phyloP scores from a whole-genome alignment of 2,329 filamentous ascomycete genomes.

The Westerdykella sp. region DNA sequence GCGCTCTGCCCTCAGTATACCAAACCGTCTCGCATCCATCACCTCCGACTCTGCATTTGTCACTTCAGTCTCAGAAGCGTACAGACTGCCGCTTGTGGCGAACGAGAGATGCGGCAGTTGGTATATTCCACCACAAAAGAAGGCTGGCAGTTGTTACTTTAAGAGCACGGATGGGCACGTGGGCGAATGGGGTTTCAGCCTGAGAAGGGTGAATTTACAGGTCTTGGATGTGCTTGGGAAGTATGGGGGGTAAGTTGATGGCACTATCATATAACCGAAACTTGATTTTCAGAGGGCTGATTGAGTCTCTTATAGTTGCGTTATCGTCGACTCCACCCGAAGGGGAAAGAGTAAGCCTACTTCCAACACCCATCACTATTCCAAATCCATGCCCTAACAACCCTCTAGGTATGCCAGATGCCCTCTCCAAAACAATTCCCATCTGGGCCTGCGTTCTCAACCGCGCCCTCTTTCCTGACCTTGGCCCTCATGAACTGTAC shows the following conservation, averaged over 20 bases:
- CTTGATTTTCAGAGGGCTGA: not conserved
- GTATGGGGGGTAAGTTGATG: slow-evolving; percentile 56
- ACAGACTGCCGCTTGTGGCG: slow-evolving; percentile 66
- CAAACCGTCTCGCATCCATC: slow-evolving; percentile 78
- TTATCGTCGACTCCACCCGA: slow-evolving; percentile 89
- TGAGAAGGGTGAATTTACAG: slow-evolving; percentile 76
- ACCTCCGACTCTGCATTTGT: slow-evolving; percentile 71
- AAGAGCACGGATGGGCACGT: slow-evolving; percentile 96
- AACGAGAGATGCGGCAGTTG: slow-evolving; percentile 96
- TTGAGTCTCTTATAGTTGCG: slow-evolving; percentile 46
- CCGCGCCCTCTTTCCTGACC: slow-evolving; percentile 62
- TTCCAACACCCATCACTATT: not conserved
- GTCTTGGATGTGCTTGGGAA: slow-evolving; percentile 62
- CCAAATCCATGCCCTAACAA: not conserved
- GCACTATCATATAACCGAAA: not conserved
- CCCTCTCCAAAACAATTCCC: slow-evolving; percentile 85
- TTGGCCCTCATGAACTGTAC: slow-evolving; percentile 47
- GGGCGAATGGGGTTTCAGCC: slow-evolving; percentile 85
- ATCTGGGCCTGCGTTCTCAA: slow-evolving; percentile 92
- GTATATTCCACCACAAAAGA: slow-evolving; percentile 67
- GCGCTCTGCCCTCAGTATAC: slow-evolving; percentile 67
- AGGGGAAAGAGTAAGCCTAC: slow-evolving; percentile 67
- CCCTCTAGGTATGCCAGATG: slow-evolving; percentile 73
- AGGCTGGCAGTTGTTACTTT: slow-evolving; percentile 78
- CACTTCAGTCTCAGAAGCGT: slow-evolving; percentile 50